Evolutionary conservation across 305 asterid species (phyloP).

Genomic region (Nicotiana rustica): DNA sequence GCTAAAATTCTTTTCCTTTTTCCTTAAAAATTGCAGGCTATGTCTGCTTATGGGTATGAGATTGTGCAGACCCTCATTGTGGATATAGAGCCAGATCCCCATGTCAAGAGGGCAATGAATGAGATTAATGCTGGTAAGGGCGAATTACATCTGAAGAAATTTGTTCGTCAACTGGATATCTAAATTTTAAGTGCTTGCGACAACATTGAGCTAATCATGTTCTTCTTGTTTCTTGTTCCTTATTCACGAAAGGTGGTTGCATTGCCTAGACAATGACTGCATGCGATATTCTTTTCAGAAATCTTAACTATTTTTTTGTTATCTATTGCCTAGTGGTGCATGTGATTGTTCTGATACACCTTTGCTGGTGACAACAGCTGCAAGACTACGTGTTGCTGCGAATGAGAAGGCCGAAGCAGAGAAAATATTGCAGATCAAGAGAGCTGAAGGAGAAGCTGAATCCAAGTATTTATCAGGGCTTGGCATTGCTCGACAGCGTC

Average conservation of each 20-base stretch:
- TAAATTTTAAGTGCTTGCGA: not conserved
- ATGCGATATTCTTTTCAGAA: not conserved
- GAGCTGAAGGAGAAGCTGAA: conserved; percentile 58
- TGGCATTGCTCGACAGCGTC: conserved; percentile 54
- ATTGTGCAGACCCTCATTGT: conserved; percentile 55
- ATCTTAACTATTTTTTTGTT: not conserved
- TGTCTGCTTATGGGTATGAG: conserved; percentile 50
- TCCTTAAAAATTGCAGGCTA: conserved; percentile 39
- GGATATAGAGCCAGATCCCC: conserved; percentile 53
- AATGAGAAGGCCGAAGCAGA: conserved; percentile 60
- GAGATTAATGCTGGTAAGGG: conserved; percentile 52
- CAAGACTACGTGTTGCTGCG: conserved; percentile 54
- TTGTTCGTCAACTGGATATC: not conserved
- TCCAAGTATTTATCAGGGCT: conserved; percentile 52
- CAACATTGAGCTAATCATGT: not conserved
- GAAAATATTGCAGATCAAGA: conserved; percentile 54
- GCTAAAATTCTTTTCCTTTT: not conserved
- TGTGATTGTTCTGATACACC: conserved; percentile 22
- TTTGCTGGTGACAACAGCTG: conserved; percentile 39
- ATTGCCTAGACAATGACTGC: conserved; percentile 25
- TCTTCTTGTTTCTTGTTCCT: not conserved
- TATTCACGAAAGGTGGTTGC: not conserved
- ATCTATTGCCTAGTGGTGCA: not conserved
- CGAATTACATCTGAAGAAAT: not conserved
- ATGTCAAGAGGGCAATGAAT: conserved; percentile 52